Evolutionary conservation across 1,284 basidiomycete genomes (phyloP), one percentile per base, ranked within the genome.

Genomic region (Trichosporon asahii): DNA sequence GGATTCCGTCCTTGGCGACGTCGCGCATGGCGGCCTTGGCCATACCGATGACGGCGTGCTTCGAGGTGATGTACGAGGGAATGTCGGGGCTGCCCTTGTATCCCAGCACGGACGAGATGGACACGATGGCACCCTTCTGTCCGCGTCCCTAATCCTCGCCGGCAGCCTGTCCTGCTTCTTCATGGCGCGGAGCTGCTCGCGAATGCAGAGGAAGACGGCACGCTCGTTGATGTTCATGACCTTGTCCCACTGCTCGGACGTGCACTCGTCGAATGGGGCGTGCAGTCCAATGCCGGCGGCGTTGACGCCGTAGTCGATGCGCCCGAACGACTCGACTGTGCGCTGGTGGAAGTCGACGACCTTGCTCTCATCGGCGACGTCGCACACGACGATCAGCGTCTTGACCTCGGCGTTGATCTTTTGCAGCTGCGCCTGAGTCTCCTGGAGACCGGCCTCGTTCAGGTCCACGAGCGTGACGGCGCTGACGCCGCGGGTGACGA

Each of bases 221-320:
- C 66, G 67, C 64, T 71, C 64, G 64, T 80, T 80, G 49, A 80
- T 74, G 25, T 69, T 70, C 27, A 73, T 76, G 65, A 76, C 72
- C 68, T 71, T 73, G 68, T 80, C 76, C 64, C 76, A 80, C 65
- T 76, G 74, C 57, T 61, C 57, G 57, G 57, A 18, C 57, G 57
- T 61, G 57, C 57, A 61, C 29, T 61, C 57, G 15, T 21, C 27
- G 57, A 73, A 68, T 12, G 72, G 66, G 7, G 64, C 60, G 65
- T 69, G 73, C 0, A 74, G 73, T 1, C 69, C 72, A 29, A 78
- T 73, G 1, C 78, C 78, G 2, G 78, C 78, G 25, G 70, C 70
- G 60, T 80, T 80, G 33, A 77, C 75, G 44, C 75, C 76, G 64
- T 80, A 78, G 70, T 80, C 78, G 44, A 80, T 68, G 23, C 77